Evolutionary conservation across 164 flowering plant species (phyloP), one percentile per base, ranked within the genome.

Genomic region (Saururus chinensis): DNA sequence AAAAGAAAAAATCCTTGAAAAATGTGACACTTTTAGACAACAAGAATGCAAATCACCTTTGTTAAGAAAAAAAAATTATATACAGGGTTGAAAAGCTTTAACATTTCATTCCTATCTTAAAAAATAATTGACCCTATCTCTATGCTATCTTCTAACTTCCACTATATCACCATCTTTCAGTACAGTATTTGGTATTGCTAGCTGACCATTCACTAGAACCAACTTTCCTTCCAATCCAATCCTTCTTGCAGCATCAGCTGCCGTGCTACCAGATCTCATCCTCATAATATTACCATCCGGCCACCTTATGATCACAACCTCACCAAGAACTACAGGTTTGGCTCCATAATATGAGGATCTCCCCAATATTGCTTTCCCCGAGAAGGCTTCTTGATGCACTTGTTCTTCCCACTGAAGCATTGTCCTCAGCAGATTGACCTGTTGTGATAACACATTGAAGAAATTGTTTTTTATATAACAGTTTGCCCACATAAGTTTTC

Each of bases 361-460:
- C 9, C 60, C 62, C 1, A 30, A 56, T 26, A 63, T 71, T 52
- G 61, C 7, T 60, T 71, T 76, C 25, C 74, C 61, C 10, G 75
- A 45, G 60, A 77, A 79, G 5, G 81, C 88, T 68, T 82, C 90
- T 19, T 84, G 74, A 40, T 74, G 80, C 57, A 92, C 71, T 65
- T 84, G 88, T 72, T 86, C 96, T 72, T 92, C 98, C 98, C 98
- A 92, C 61, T 79, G 86, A 64, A 92, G 95, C 96, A 89, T 92
- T 65, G 92, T 80, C 75, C 96, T 81, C 75, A 86, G 67, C 7
- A 92, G 71, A 40, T 70, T 79, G 61, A 92, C 98, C 96, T 87
- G 62, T 30, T 13, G 61, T 35, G 37, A 45, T 19, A 61, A 30
- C 23, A 11, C 49, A 12, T 17, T 45, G 17, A 12, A 45, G 24